phyloP scores from a whole-genome alignment of 2,329 filamentous ascomycete species.

The Bipolaris cookei region DNA sequence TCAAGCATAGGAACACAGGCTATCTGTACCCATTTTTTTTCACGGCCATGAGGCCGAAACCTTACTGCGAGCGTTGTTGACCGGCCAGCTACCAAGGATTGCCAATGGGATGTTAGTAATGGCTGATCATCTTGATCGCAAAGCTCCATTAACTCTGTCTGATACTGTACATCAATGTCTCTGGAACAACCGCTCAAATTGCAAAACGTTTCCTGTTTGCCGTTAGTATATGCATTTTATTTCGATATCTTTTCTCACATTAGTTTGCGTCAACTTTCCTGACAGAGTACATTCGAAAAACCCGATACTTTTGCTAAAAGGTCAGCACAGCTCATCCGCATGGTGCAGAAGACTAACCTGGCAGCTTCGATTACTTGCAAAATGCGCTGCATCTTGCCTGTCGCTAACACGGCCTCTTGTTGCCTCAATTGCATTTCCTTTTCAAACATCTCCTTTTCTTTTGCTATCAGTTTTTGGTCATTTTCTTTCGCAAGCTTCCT shows the following conservation, averaged over 20 bases:
- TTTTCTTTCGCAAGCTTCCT: conserved; percentile 1
- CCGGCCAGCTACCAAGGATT: not conserved
- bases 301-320: conserved; percentile 1
- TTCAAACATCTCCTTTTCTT: not conserved
- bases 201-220: conserved; percentile 1
- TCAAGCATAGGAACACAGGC: conserved; percentile 7
- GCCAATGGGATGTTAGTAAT: not conserved
- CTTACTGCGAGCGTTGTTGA: not conserved
- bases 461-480: conserved; percentile 1
- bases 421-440: conserved; percentile 3
- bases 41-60: not conserved
- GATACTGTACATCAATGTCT: not conserved
- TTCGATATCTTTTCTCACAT: not conserved
- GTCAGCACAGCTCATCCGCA: not conserved
- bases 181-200: conserved; percentile 3
- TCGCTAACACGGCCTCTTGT: conserved; percentile 2
- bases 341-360: not conserved
- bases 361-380: conserved; percentile 6
- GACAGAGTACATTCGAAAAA: conserved; percentile 2
- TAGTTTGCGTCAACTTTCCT: conserved; percentile 1
- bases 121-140: conserved; percentile 4
- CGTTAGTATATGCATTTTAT: not conserved
- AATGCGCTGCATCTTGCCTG: conserved; percentile 2
- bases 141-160: conserved; percentile 3
- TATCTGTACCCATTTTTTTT: conserved; percentile 3